Base-by-base conservation (phyloP, 192 early-diverging fungal genomes). In the Coemansia javaensis region DNA sequence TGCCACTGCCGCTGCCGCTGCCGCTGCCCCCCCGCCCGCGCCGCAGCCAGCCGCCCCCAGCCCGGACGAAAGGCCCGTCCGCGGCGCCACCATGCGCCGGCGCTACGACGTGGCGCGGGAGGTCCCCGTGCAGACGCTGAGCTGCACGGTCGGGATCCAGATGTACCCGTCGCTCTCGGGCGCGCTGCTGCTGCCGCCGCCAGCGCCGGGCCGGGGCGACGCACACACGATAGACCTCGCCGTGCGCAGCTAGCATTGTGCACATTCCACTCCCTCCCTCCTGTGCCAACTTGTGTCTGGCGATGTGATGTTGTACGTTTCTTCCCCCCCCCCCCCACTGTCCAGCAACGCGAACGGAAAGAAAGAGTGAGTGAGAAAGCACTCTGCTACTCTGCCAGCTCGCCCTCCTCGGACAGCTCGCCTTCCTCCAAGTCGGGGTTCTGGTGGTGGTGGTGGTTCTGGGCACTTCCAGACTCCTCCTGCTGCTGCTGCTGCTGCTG, bases 401-500 rank as follows among this genome's bases (percentile, higher is more conserved):
- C 69, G 49, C 69, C 69, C 36, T 73, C 69, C 35, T 73, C 69
- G 2, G 62, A 56, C 15, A 60, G 9, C 47, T 71, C 68, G 30
- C 56, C 68, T 7, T 59, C 60, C 24, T 64, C 68, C 24, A 61
- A 18, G 15, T 44, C 64, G 4, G 64, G 51, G 30, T 66, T 63
- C 63, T 63, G 58, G 38, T 30, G 27, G 25, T 37, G 28, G 17
- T 54, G 42, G 6, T 18, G 34, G 25, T 43, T 33, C 12, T n/a
- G 7, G 5, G 31, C 38, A 15, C 54, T 28, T 27, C 16, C 23
- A 24, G 13, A 14, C 22, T 27, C n/a, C n/a, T n/a, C n/a, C n/a
- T n/a, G n/a, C n/a, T n/a, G n/a, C n/a, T n/a, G n/a, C n/a, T n/a
- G n/a, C n/a, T n/a, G n/a, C n/a, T n/a, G n/a, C n/a, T n/a, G n/a